These are phyloP conservation scores for Salmacisia buchloeana DNA, from an alignment of 1,284 basidiomycete species.

Conservation along the genomic window DNA sequence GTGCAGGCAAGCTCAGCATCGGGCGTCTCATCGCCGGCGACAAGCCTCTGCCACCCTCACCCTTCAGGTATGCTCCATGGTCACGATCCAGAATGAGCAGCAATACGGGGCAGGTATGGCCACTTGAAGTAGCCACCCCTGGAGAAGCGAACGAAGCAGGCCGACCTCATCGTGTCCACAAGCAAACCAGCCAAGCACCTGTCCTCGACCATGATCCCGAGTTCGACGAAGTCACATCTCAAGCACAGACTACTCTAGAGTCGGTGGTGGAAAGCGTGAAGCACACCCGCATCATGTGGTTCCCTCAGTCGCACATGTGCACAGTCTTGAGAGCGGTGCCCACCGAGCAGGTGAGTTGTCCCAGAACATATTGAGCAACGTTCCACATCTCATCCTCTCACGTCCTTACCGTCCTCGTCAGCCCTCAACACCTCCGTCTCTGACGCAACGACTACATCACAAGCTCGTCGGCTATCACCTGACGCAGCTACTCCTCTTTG, in stretches of 20 bases:
- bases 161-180: background rate
- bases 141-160: background rate
- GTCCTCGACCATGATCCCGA: constrained; percentile 15
- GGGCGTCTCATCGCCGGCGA: constrained; percentile 26
- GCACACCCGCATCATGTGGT: constrained; percentile 94
- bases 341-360: constrained; percentile 69
- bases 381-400: too few species aligned
- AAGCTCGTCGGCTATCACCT: constrained; percentile 20
- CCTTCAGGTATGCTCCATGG: constrained; percentile 19
- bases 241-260: constrained; percentile 57
- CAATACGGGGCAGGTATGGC: constrained; percentile 25
- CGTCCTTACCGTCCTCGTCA: too few species aligned
- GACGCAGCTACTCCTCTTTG: constrained; percentile 22
- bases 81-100: constrained; percentile 14
- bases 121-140: too few species aligned
- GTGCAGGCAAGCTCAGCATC: background rate
- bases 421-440: constrained; percentile 10
- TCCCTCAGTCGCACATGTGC: constrained; percentile 70
- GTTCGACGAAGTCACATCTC: constrained; percentile 44
- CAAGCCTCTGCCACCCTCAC: constrained; percentile 26
- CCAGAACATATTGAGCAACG: too few species aligned
- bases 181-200: background rate
- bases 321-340: constrained; percentile 71
- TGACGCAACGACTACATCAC: constrained; percentile 11
- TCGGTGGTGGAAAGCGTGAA: constrained; percentile 57